A percentile compares a stretch with the other conserved stretches of the same genome.
Evolutionary conservation across 306 rosid genomes (phyloP).

Genomic region (Adenanthera pavonina): DNA sequence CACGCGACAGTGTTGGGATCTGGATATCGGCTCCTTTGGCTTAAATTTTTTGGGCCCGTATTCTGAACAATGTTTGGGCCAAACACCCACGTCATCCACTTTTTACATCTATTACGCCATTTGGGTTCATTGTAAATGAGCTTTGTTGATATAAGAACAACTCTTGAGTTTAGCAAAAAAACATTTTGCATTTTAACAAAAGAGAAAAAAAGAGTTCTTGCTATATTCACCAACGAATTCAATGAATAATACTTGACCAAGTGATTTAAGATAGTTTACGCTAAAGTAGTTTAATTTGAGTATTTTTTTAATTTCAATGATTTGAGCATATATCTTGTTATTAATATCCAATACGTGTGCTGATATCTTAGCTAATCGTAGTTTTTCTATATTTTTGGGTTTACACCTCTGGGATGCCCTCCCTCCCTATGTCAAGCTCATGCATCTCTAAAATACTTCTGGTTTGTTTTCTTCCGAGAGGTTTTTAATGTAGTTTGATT

Average conservation of each 20-base stretch:
- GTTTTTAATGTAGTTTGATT: no score
- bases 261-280: not conserved
- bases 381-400: no score
- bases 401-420: no score
- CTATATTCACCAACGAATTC: not conserved
- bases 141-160: not conserved
- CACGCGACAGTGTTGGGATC: constrained; percentile 24
- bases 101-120: not conserved
- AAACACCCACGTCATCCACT: not conserved
- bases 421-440: no score
- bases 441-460: no score
- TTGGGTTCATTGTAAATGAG: not conserved
- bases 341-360: not conserved
- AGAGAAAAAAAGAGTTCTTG: not conserved
- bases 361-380: no score
- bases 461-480: no score
- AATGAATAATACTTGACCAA: not conserved
- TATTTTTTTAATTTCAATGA: not conserved
- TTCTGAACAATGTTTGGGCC: not conserved
- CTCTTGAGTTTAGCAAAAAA: not conserved
- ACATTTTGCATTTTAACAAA: not conserved
- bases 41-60: not conserved
- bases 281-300: no score
- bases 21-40: constrained; percentile 23
- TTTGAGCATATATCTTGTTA: not conserved